Evolutionary conservation across 2,329 filamentous ascomycete genomes (phyloP).

Genomic region (Colletotrichum ledebouriae): DNA sequence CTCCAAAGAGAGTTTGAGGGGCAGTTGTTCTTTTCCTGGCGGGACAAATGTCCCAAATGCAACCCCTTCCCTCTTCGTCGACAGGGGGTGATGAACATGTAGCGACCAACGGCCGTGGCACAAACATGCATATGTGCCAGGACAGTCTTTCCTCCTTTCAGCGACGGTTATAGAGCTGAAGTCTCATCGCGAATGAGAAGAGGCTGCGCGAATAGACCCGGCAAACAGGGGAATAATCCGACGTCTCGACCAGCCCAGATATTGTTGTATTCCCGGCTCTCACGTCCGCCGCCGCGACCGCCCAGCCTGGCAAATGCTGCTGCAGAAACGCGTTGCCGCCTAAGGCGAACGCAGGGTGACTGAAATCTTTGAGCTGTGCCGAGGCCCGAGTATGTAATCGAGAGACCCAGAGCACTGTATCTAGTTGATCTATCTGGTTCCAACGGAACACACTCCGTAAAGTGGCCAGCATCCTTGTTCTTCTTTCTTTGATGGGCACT

Average conservation of each 20-base stretch:
- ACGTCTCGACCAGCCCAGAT: background rate
- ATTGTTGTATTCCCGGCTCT: background rate
- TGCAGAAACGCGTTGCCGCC: background rate
- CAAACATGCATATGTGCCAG: conserved; percentile 10
- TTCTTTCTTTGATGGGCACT: too few relatives aligned
- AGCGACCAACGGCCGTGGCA: too few relatives aligned
- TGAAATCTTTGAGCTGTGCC: too few relatives aligned
- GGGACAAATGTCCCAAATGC: background rate
- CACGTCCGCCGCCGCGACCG: background rate
- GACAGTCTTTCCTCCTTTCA: background rate
- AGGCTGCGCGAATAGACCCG: too few relatives aligned
- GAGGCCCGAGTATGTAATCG: too few relatives aligned
- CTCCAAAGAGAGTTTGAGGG: background rate
- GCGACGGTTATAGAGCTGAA: background rate
- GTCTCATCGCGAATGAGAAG: background rate
- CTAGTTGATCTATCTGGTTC: too few relatives aligned
- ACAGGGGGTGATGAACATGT: background rate
- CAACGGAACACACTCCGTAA: too few relatives aligned
- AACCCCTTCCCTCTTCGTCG: background rate
- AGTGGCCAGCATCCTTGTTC: too few relatives aligned
- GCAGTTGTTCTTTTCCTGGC: background rate
- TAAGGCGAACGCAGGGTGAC: too few relatives aligned
- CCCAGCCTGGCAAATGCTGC: background rate
- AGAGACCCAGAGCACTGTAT: background rate
- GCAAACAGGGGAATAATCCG: background rate